These are phyloP conservation scores for Brasenia schreberi DNA, from an alignment of 164 flowering plant genomes.

Conservation along the genomic window DNA sequence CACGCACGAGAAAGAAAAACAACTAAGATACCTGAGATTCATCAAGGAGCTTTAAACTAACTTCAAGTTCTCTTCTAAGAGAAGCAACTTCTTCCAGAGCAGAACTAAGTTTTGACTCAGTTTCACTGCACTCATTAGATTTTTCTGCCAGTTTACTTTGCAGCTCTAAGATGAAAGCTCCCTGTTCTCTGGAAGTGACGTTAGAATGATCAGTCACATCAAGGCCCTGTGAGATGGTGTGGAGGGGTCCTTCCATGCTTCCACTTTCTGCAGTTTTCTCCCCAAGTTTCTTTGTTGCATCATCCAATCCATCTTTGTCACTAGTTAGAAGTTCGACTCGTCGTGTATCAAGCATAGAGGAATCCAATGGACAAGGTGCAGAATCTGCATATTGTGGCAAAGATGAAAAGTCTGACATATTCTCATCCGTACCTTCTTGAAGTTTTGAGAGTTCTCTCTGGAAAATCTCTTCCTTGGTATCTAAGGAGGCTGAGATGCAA, in stretches of 20 bases:
- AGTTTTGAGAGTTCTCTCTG: conserved; percentile 11
- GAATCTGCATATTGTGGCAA: conserved; percentile 22
- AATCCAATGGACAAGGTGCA: conserved; percentile 31
- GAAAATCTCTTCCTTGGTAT: conserved; percentile 22
- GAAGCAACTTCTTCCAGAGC: conserved; percentile 47
- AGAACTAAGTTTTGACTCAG: conserved; percentile 49
- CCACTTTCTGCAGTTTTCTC: conserved; percentile 30
- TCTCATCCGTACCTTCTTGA: conserved; percentile 72
- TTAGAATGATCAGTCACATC: conserved; percentile 15
- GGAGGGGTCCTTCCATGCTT: conserved; percentile 31
- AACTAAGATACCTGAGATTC: conserved; percentile 70
- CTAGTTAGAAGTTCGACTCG: conserved; percentile 4
- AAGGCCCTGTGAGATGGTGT: conserved; percentile 22
- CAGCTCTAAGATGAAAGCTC: conserved; percentile 38
- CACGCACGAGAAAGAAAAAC: too few relatives aligned
- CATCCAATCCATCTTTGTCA: conserved; percentile 28
- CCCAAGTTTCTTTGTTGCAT: conserved; percentile 25
- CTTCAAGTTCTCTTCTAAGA: conserved; percentile 62
- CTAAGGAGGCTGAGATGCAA: conserved; percentile 40
- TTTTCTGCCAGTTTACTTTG: conserved; percentile 50
- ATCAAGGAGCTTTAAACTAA: conserved; percentile 62
- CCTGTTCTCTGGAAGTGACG: conserved; percentile 20
- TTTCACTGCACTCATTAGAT: conserved; percentile 40
- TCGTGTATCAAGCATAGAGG: conserved; percentile 70
- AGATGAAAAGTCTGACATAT: conserved; percentile 70